Percentiles rank a stretch among this genome's conserved stretches.
Evolutionary conservation across 257 asterid species (phyloP).

Genomic region (Nicotiana undulata): DNA sequence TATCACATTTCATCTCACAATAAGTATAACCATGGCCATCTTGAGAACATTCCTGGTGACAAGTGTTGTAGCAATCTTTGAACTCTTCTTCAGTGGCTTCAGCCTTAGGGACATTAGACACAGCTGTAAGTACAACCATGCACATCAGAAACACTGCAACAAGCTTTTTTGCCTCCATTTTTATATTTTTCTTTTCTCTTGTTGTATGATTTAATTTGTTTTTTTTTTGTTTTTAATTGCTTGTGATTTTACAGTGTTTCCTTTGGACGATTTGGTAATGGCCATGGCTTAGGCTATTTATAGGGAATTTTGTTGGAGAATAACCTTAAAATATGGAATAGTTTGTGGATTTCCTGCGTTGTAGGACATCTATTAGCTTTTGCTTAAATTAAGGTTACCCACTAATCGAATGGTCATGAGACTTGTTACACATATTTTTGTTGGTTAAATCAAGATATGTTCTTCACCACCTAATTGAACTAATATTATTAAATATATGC

Average conservation of each 20-base stretch:
- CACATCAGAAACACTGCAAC: constrained; percentile 17
- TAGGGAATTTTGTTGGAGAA: neutral
- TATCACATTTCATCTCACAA: constrained; percentile 20
- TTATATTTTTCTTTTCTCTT: neutral
- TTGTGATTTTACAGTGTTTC: constrained; percentile 2
- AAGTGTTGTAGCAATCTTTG: constrained; percentile 12
- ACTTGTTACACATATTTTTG: neutral
- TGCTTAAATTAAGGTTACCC: neutral
- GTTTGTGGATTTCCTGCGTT: neutral
- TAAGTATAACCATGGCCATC: constrained; percentile 11
- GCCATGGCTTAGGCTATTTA: neutral
- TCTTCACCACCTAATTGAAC: neutral
- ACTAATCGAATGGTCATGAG: neutral
- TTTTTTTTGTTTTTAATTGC: neutral
- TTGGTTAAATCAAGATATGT: neutral
- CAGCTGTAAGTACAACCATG: constrained; percentile 17
- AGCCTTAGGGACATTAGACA: neutral
- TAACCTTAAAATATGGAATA: neutral
- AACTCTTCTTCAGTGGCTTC: constrained; percentile 1
- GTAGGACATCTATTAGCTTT: neutral
- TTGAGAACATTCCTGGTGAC: constrained; percentile 5
- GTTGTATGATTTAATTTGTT: neutral
- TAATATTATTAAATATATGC: too few relatives aligned
- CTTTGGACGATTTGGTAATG: neutral
- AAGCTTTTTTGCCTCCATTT: constrained; percentile 5